Evolutionary conservation across 805 yeast genomes (phyloP), one percentile per base, ranked within the genome.

Genomic region (Torulaspora franciscae): DNA sequence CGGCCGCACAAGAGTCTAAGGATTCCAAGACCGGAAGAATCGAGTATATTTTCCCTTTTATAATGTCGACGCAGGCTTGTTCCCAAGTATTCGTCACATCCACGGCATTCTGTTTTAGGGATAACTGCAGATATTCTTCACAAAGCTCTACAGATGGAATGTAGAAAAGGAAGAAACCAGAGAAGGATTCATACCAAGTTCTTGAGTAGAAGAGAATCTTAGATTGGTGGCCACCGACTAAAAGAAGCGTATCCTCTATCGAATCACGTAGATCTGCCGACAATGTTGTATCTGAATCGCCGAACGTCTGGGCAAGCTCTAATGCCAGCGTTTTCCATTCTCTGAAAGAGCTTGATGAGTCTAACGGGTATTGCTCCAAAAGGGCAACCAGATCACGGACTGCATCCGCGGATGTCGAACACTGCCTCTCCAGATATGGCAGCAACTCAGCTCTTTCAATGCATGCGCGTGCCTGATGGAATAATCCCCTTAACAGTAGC

Each of bases 121-220:
- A 58, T 8, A 67, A 43, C 27, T 67, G 54, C 38, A 72, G 51
- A 54, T 75, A 73, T 49, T 77, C 76, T 10, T 50, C 49, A 1
- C 74, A 48, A 23, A 76, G 56, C 29, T 70, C 68, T 8, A 57
- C 42, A 4, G 79, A 71, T 54, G 79, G 88, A 64, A 83, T 72
- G 56, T 80, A 81, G 57, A 69, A 85, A 30, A 81, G 64, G 7
- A 79, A 59, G n/a, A 80, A 69, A 6, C 79, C 77, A 32, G 73
- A 66, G 32, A 78, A 71, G 10, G 80, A 70, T 56, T 85, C 93
- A 58, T 80, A 83, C 95, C 95, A 85, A 0, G 77, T 64, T 6
- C 69, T 67, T 11, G 85, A 74, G 54, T 68, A 70, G 11, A 69
- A 67, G 3, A 77, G 58, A 17, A 83, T 82, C 3, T 79, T 69